A percentile compares a stretch with the other conserved stretches of the same genome.
Conservation (phyloP, 2,329 filamentous ascomycete species). For the Ceratocystis harringtonii region DNA sequence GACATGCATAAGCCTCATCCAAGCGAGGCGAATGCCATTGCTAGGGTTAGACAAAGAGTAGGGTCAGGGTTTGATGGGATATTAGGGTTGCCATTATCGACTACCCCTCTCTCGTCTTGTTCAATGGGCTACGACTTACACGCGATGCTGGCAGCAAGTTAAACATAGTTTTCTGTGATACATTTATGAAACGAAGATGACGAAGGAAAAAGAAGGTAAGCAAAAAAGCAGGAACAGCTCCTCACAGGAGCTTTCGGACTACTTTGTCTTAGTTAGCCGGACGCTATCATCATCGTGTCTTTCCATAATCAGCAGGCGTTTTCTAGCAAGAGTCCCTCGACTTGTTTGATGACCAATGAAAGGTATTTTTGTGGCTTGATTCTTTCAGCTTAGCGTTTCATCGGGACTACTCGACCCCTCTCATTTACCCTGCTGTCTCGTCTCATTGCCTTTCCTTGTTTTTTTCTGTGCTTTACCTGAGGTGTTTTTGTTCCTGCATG, state of each 20-base stretch:
- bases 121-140: not conserved
- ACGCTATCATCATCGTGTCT: not conserved
- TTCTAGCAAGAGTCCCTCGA: not conserved
- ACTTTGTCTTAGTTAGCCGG: not conserved
- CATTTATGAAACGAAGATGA: not conserved
- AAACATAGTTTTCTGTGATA: not conserved
- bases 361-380: not conserved
- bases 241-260: not conserved
- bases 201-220: not conserved
- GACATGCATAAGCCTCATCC: no score
- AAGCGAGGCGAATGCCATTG: no score
- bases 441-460: not conserved
- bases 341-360: not conserved
- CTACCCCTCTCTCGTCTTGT: not conserved
- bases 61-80: not conserved
- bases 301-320: not conserved
- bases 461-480: not conserved
- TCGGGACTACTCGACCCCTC: not conserved
- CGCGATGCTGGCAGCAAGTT: not conserved
- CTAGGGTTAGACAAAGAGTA: not conserved
- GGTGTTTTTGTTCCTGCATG: slow-evolving; percentile 1
- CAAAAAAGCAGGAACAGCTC: not conserved
- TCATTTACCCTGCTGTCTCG: not conserved
- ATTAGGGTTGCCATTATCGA: not conserved
- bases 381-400: not conserved